A percentile compares a stretch with the other conserved stretches of the same genome.
Evolutionary conservation across 192 early-diverging fungal species (phyloP).

Genomic region (Podila clonocystis): DNA sequence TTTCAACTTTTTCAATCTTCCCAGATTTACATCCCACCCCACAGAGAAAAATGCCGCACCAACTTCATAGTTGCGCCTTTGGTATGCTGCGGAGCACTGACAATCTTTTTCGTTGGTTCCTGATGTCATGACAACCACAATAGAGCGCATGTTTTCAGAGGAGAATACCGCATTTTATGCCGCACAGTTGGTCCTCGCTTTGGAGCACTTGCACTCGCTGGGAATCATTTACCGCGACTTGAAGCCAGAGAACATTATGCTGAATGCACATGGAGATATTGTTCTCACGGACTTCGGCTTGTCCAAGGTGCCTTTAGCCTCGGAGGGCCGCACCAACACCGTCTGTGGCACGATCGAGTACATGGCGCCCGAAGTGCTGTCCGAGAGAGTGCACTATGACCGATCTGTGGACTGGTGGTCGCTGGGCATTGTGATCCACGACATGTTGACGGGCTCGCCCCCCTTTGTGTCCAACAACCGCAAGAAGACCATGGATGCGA

Average conservation of each 20-base stretch:
- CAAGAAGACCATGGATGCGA: conserved; percentile 86
- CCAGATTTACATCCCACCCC: too few species aligned
- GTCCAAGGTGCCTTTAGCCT: conserved; percentile 73
- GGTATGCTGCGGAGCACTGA: conserved; percentile 11
- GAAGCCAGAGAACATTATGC: conserved; percentile 80
- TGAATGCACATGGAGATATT: conserved; percentile 82
- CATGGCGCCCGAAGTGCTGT: conserved; percentile 80
- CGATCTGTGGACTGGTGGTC: conserved; percentile 92
- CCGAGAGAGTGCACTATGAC: conserved; percentile 68
- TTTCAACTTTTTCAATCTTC: too few species aligned
- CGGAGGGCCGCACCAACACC: conserved; percentile 64
- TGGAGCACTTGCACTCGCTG: conserved; percentile 87
- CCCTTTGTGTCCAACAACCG: conserved; percentile 85
- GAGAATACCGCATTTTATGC: conserved; percentile 88
- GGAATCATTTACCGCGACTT: conserved; percentile 92
- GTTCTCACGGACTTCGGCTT: conserved; percentile 96
- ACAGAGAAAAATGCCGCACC: neutral
- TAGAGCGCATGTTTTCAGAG: conserved; percentile 77
- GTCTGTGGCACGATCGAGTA: conserved; percentile 86
- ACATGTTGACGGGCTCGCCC: conserved; percentile 89
- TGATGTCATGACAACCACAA: neutral
- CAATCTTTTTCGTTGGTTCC: neutral
- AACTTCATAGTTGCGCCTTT: neutral
- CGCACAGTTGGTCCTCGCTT: conserved; percentile 85
- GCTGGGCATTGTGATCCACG: conserved; percentile 88